phyloP scores from a whole-genome alignment of 257 asterid genomes.

The Solanum virginianum region DNA sequence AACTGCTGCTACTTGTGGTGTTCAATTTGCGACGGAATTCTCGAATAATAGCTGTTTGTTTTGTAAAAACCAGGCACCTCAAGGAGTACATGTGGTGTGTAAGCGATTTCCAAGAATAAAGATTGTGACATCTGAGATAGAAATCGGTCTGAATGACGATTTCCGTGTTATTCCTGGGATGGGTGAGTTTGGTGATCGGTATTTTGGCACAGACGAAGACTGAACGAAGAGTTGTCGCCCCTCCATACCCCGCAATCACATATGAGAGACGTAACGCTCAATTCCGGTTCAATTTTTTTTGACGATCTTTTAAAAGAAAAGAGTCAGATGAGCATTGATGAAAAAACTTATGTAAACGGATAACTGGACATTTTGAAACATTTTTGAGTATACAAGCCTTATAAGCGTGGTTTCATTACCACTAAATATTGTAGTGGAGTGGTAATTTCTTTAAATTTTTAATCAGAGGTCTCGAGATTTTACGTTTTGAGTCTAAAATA shows the following conservation, averaged over 20 bases:
- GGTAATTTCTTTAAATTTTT: not conserved
- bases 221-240: constrained; percentile 10
- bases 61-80: constrained; percentile 65
- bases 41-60: not conserved
- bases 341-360: not conserved
- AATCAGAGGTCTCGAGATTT: not conserved
- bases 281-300: not conserved
- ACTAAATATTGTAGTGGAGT: not conserved
- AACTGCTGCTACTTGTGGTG: not conserved
- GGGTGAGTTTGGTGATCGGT: constrained; percentile 98
- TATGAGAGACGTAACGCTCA: not conserved
- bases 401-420: not conserved
- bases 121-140: constrained; percentile 99
- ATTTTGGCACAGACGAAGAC: constrained; percentile 91
- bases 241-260: not conserved
- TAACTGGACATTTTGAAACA: not conserved
- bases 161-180: constrained; percentile 91
- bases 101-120: constrained; percentile 79
- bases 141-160: constrained; percentile 70
- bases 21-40: not conserved
- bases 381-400: not conserved
- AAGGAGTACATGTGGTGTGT: constrained; percentile 93
- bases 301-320: not conserved
- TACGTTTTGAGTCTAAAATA: not conserved
- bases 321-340: not conserved